These are phyloP conservation scores for Bidens hawaiensis DNA, from an alignment of 140 eudicot species.

Conservation along the genomic window DNA sequence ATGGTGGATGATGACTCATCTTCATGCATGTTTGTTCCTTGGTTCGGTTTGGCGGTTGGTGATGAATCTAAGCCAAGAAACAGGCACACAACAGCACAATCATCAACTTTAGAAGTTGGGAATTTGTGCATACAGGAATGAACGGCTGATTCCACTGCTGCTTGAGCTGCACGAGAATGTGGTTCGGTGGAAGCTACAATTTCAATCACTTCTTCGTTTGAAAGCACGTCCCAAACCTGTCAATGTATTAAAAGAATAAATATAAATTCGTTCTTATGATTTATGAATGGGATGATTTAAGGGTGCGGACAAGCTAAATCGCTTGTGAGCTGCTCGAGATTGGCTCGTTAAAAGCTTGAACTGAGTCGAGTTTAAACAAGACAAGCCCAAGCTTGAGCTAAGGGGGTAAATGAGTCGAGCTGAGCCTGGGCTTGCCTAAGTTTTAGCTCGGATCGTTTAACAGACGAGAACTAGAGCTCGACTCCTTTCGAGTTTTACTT, in stretches of 20 bases:
- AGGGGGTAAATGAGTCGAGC: no score
- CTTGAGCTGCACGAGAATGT: conserved; percentile 62
- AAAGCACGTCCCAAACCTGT: conserved; percentile 91
- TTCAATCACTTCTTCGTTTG: conserved; percentile 75
- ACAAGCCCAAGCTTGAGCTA: no score
- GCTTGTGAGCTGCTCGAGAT: no score
- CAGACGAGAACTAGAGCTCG: no score
- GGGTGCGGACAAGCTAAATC: no score
- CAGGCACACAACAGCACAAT: conserved; percentile 92
- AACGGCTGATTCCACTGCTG: conserved; percentile 77
- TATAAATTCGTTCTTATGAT: no score
- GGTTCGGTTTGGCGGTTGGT: conserved; percentile 25
- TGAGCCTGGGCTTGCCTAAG: no score
- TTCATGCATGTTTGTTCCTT: conserved; percentile 25
- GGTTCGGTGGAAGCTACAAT: conserved; percentile 59
- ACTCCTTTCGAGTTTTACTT: no score
- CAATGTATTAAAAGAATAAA: neutral
- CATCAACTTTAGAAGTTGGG: conserved; percentile 88
- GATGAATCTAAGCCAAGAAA: conserved; percentile 51
- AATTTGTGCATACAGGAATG: conserved; percentile 65
- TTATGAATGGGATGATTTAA: no score
- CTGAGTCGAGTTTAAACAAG: no score
- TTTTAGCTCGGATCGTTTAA: no score
- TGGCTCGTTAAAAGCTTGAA: no score
- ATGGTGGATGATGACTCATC: conserved; percentile 30